Evolutionary conservation across 345 rosid genomes (phyloP), one percentile per base, ranked within the genome.

Genomic region (Linum usitatissimum): DNA sequence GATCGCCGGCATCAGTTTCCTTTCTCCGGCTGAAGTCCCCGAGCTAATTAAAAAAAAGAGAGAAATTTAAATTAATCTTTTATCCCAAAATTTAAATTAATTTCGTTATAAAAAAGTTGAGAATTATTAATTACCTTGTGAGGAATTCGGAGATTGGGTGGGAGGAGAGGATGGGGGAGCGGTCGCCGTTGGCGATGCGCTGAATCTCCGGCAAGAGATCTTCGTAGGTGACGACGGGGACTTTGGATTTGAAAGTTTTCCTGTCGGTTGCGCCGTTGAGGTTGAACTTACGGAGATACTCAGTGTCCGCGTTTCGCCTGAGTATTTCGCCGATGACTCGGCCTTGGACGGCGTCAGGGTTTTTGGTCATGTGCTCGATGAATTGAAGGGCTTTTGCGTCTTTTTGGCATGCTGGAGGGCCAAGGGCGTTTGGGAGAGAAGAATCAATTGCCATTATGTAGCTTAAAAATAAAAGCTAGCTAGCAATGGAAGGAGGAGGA

Each of bases 11-110:
- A 93, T 87, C 65, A 90, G 79, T 54, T 93, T 93, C 71, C 99
- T 87, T 71, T 93, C 99, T 34, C 99, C 99, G 7, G 96, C 99
- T 21, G 99, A 93, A 55, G 99, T 90, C 40, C 99, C 99, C 14
- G 97, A 93, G 69, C 99, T 93, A 84, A 23, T 23, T 23, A 23
- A 23, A 17, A 14, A 34, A 34, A 60, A 31, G 4, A 60, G 53
- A 31, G 4, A 39, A 21, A 60, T 6, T 1, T 7, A 5, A 55
- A 17, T 23, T 12, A 34, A 34, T 34, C 3, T 34, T 34, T 7
- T 2, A 23, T 23, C 28, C 28, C 28, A 23, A 23, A 23, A 23
- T 23, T 23, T 23, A 23, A 23, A 23, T 54, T 8, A 14, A 42
- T 2, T 23, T 23, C 28, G 28, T 23, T 23, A 23, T 23, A 23